Evolutionary conservation across 225 moss, liverwort and hornwort genomes (phyloP), one percentile per base, ranked within the genome.

Genomic region (Pseudoscleropodium purum): DNA sequence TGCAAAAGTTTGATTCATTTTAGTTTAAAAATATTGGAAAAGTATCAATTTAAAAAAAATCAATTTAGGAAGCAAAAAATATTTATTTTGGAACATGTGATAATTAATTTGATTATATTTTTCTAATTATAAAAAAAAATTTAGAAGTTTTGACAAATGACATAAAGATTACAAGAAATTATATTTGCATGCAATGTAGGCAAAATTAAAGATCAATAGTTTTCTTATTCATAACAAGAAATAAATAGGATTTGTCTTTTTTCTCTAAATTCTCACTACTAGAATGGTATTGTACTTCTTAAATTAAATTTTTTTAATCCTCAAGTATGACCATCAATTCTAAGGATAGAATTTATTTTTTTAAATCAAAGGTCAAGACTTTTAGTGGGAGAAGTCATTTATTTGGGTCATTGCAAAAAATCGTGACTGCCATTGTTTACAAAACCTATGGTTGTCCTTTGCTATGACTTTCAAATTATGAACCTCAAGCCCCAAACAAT

Each of bases 271-370:
- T 80, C 3, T 12, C 7, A 39, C 39, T 1, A 17, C 0, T 7
- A 79, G 11, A 37, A 11, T 21, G 57, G 25, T n/a, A 4, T 7
- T n/a, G n/a, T n/a, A n/a, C 16, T n/a, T 25, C 10, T 5, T 3
- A 15, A 59, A 9, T 60, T 11, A 25, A 61, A 2, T 25, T 4
- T 61, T 61, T 61, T 25, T 10, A 61, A 25, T 60, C 25, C 25
- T 24, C 60, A 24, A 61, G 26, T 61, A 61, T 61, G 61, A 61
- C 61, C 61, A 77, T 52, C 23, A 52, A 77, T 34, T 19, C 0
- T 0, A 20, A 33, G 0, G 13, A 20, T 52, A 52, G 2, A 76
- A n/a, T n/a, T n/a, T n/a, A n/a, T n/a, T n/a, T n/a, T n/a, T n/a
- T n/a, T n/a, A n/a, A n/a, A n/a, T n/a, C n/a, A 75, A 7, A 31